These are phyloP conservation scores for Camillea tinctor DNA, from an alignment of 2,329 filamentous ascomycete species.

Conservation along the genomic window DNA sequence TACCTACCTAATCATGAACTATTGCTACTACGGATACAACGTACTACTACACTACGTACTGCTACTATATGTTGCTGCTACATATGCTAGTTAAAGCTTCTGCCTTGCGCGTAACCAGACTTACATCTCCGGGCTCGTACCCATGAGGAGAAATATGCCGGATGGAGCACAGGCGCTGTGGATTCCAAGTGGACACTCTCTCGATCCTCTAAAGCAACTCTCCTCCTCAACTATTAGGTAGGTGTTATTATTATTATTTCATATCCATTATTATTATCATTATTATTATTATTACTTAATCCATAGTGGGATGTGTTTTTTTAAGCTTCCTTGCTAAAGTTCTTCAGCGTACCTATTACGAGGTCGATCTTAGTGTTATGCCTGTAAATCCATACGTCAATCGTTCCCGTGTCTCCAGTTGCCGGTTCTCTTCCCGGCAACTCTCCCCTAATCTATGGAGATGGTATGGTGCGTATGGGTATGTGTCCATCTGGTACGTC, in stretches of 20 bases:
- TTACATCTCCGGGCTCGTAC: neutral
- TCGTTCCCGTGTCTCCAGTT: neutral
- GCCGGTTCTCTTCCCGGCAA: neutral
- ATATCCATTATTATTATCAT: too few species aligned
- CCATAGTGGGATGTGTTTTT: neutral
- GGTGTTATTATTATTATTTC: too few species aligned
- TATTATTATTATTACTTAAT: neutral
- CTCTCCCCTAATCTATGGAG: too few species aligned
- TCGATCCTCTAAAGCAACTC: neutral
- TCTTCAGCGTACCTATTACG: neutral
- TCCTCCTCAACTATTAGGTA: too few species aligned
- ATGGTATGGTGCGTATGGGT: too few species aligned
- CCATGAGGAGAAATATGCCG: neutral
- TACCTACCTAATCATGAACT: neutral
- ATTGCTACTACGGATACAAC: too few species aligned
- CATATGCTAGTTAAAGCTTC: neutral
- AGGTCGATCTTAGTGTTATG: neutral
- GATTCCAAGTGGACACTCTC: neutral
- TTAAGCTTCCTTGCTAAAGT: neutral
- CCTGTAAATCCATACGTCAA: neutral
- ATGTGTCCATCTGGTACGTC: too few species aligned
- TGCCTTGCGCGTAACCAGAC: neutral
- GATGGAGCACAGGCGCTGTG: neutral
- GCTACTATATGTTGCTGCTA: neutral
- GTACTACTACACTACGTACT: neutral